A percentile compares a stretch with the other conserved stretches of the same genome.
Conservation (phyloP, 495 filamentous ascomycete species). For the Alectoria sarmentosa region DNA sequence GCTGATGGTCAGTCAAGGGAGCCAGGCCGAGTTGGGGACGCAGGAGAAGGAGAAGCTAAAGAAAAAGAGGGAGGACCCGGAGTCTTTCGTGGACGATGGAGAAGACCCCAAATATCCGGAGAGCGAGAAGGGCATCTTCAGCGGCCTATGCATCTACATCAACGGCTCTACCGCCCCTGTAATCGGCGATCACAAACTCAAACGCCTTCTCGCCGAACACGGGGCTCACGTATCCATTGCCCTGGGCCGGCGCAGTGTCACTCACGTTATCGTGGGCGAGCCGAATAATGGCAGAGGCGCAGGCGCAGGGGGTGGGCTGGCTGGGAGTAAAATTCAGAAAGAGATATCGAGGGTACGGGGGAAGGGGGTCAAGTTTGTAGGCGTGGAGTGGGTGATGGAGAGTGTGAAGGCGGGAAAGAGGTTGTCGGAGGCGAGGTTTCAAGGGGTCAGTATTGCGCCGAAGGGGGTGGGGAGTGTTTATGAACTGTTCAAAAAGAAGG, state of each 20-base stretch:
- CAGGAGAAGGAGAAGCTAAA: conserved; percentile 22
- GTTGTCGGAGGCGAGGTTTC: conserved; percentile 66
- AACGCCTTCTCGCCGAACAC: conserved; percentile 64
- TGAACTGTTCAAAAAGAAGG: conserved; percentile 36
- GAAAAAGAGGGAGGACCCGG: conserved; percentile 11
- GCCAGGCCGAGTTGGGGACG: conserved; percentile 25
- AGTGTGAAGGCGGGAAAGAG: conserved; percentile 66
- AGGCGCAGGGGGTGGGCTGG: conserved; percentile 70
- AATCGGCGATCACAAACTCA: conserved; percentile 82
- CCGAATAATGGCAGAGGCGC: conserved; percentile 39
- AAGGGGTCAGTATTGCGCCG: conserved; percentile 49
- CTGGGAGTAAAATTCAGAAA: conserved; percentile 73
- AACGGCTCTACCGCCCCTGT: conserved; percentile 78
- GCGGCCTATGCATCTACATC: conserved; percentile 67
- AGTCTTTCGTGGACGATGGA: conserved; percentile 28
- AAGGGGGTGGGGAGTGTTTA: conserved; percentile 57
- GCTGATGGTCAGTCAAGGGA: conserved; percentile 33
- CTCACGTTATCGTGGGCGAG: conserved; percentile 76
- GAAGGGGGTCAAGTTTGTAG: conserved; percentile 69
- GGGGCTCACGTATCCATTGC: conserved; percentile 63
- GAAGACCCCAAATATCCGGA: conserved; percentile 26
- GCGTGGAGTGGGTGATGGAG: conserved; percentile 60
- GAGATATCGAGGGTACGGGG: conserved; percentile 62
- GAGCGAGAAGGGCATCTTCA: conserved; percentile 47
- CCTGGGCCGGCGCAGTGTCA: conserved; percentile 65